Evolutionary conservation across 176 grass and related monocot genomes (phyloP), one percentile per base, ranked within the genome.

Genomic region (Oryza glaberrima): DNA sequence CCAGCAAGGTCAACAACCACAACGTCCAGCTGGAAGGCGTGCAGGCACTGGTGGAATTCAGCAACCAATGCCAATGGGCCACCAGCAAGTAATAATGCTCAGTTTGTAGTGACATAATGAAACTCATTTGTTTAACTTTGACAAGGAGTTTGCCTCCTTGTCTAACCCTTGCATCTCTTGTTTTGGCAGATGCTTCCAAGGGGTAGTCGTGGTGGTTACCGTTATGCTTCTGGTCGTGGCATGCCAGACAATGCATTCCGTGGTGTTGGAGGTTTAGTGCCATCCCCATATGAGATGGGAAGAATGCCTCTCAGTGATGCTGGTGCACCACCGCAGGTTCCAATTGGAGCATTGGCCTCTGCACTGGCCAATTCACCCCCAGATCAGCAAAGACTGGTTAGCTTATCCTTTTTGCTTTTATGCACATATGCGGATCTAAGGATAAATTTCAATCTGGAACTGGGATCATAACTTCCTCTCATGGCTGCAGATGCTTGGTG

Each of bases 281-380:
- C 84, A 74, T 86, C 86, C 8, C 89, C 84, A 1, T 94, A 92
- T 66, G 92, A 94, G 34, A 90, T 92, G 73, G 92, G 89, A 86
- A 87, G 81, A 40, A 77, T 86, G 74, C 80, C 81, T 41, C 75
- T 82, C 13, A 46, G 76, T 20, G 87, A 90, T 69, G 60, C 47
- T 56, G 79, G 67, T 56, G 47, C 79, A 56, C 79, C 67, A 0
- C 88, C 56, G 87, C 86, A 54, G 71, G 80, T 90, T 35, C 84
- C 87, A 49, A 85, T 87, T 17, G 91, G 87, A 28, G 45, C 87
- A 12, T 72, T 90, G 65, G 71, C 88, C n/a, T 81, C 91, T 73
- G 84, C 91, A 35, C 81, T 93, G 67, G 91, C 88, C 48, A 93
- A 93, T 80, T 77, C 91, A 45, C 65, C 49, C 35, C 87, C 91